These are phyloP conservation scores for Geotrichum klebahnii DNA, from an alignment of 1,139 yeast genomes.

Conservation along the genomic window DNA sequence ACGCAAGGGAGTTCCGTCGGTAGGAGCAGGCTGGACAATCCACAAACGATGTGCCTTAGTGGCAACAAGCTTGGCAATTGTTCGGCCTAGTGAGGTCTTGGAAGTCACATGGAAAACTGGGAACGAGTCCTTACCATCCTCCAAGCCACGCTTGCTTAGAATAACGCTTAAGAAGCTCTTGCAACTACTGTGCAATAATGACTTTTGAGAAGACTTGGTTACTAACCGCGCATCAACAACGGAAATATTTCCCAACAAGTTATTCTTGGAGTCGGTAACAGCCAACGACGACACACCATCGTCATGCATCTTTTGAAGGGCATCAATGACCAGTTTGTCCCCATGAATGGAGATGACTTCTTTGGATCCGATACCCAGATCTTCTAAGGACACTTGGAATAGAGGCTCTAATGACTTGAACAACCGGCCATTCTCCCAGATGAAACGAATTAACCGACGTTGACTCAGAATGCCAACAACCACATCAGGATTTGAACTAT, in stretches of 20 bases:
- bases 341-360: slow-evolving; percentile 74
- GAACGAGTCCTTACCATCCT: slow-evolving; percentile 91
- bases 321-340: slow-evolving; percentile 82
- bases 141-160: slow-evolving; percentile 81
- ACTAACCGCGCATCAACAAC: slow-evolving; percentile 89
- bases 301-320: slow-evolving; percentile 75
- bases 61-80: slow-evolving; percentile 90
- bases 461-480: slow-evolving; percentile 75
- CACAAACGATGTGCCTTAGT: slow-evolving; percentile 90
- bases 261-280: slow-evolving; percentile 75
- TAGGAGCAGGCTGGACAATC: slow-evolving; percentile 62
- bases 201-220: slow-evolving; percentile 76
- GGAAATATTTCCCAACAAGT: slow-evolving; percentile 83
- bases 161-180: slow-evolving; percentile 83
- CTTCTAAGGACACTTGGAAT: slow-evolving; percentile 61
- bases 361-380: slow-evolving; percentile 64
- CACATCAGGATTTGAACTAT: slow-evolving; percentile 41
- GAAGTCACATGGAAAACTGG: slow-evolving; percentile 92
- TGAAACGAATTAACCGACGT: slow-evolving; percentile 71
- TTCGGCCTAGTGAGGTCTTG: slow-evolving; percentile 75
- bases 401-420: slow-evolving; percentile 76
- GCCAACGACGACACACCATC: slow-evolving; percentile 88
- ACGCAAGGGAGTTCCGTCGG: slow-evolving; percentile 33
- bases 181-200: slow-evolving; percentile 73
- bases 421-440: slow-evolving; percentile 89